Evolutionary conservation across 192 early-diverging fungal genomes (phyloP), one percentile per base, ranked within the genome.

Genomic region (Coemansia sp.): DNA sequence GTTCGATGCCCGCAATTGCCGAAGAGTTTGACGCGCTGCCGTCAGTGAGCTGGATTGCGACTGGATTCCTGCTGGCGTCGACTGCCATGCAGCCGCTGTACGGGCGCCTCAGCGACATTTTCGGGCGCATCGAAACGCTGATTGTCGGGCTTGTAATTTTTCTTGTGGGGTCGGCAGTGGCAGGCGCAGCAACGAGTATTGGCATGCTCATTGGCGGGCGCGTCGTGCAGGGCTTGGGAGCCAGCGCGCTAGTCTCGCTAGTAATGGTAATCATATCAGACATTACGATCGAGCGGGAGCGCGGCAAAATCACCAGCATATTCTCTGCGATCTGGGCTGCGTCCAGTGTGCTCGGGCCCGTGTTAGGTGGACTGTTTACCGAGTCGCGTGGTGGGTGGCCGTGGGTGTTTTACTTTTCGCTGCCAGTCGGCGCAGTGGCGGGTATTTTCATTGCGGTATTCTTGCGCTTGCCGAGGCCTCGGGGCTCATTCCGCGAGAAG

Each of bases 81-180:
- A 92, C 93, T 0, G 87, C 92, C 1, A 75, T 93, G 74, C 87
- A 91, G 68, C 91, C 92, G 10, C 67, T 93, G 23, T 94, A 92
- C 84, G 90, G 91, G 17, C 87, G 86, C 36, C 67, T 93, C n/a
- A 86, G 91, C 25, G 94, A 96, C 70, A 91, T 94, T 32, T 94
- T 94, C 85, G 95, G 90, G 39, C 87, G 89, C 44, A 85, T 87
- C 60, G 66, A 66, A 14, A 84, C 85, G 11, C 68, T 89, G 39
- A 63, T 89, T 4, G 79, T 86, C 39, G 86, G 85, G 21, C 58
- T 85, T 19, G 48, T 77, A 3, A 60, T 89, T 1, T 87, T 87
- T 55, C 72, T 86, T 17, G 39, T 80, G 11, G 84, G 85, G 25
- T 85, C 81, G 46, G 85, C 88, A 65, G 31, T 74, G 1, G 70